Evolutionary conservation across 2,329 filamentous ascomycete genomes (phyloP).

Genomic region (Arthroderma sp.): DNA sequence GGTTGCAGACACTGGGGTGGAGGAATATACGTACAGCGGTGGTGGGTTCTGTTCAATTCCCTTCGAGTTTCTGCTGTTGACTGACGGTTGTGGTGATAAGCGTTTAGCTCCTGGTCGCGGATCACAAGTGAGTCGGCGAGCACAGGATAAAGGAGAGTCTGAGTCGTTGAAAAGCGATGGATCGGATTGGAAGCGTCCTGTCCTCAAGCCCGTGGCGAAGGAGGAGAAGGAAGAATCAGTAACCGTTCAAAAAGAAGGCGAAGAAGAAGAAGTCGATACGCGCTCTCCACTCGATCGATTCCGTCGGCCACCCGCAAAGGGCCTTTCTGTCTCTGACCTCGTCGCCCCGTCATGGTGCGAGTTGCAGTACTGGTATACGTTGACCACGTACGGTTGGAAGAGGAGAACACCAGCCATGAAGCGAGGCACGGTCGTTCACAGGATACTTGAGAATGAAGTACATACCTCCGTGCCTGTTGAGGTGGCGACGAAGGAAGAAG

Average conservation of each 20-base stretch:
- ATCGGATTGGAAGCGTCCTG: too few species aligned
- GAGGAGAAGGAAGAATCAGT: slow-evolving; percentile 1
- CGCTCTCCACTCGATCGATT: slow-evolving; percentile 64
- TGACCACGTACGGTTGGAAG: slow-evolving; percentile 65
- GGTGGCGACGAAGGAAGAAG: slow-evolving; percentile 64
- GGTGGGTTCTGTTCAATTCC: too few species aligned
- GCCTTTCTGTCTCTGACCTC: slow-evolving; percentile 77
- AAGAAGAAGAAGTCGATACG: slow-evolving; percentile 7
- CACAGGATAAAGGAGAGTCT: too few species aligned
- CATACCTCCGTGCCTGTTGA: slow-evolving; percentile 64
- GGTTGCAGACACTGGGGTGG: too few species aligned
- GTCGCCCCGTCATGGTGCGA: slow-evolving; percentile 92
- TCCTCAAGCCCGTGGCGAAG: too few species aligned
- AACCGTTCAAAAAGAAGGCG: slow-evolving; percentile 10
- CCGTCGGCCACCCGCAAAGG: slow-evolving; percentile 61
- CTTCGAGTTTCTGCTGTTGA: too few species aligned
- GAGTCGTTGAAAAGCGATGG: too few species aligned
- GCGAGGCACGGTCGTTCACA: slow-evolving; percentile 65
- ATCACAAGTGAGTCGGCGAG: too few species aligned
- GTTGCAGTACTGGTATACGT: slow-evolving; percentile 78
- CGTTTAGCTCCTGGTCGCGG: too few species aligned
- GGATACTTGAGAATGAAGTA: slow-evolving; percentile 72
- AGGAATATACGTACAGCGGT: too few species aligned
- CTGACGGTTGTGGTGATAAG: too few species aligned
- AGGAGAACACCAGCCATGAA: slow-evolving; percentile 72